A percentile compares a stretch with the other conserved stretches of the same genome.
phyloP scores from a whole-genome alignment of 2,329 filamentous ascomycete genomes.

The Hymenoscyphus scutula region DNA sequence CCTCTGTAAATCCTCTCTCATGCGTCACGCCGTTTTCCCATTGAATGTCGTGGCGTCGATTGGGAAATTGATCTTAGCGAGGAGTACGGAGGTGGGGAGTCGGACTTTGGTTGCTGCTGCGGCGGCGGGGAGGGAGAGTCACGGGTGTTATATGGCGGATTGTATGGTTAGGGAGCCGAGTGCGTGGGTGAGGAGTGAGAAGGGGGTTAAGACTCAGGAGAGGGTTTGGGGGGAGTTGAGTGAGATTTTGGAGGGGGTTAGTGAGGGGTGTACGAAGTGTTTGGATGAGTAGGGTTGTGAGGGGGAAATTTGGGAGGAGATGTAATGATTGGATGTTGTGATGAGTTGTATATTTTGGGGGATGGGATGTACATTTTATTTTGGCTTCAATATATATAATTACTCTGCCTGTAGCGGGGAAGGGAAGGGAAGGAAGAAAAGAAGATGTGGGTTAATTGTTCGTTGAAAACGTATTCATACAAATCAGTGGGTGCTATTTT shows the following conservation, averaged over 20 bases:
- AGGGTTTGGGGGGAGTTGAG: constrained; percentile 45
- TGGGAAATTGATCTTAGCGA: constrained; percentile 22
- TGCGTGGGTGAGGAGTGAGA: constrained; percentile 38
- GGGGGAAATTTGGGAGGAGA: no score
- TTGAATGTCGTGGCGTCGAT: neutral
- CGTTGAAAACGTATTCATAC: no score
- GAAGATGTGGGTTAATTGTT: no score
- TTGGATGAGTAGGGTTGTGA: neutral
- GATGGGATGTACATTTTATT: no score
- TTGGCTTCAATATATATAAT: no score
- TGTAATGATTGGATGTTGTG: no score
- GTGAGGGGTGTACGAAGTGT: constrained; percentile 39
- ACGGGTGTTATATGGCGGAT: constrained; percentile 36
- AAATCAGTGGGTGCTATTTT: no score
- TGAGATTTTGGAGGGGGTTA: constrained; percentile 42
- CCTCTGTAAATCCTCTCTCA: constrained; percentile 31
- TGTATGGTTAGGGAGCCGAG: constrained; percentile 33
- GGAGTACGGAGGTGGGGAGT: constrained; percentile 35
- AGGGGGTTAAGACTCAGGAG: constrained; percentile 39
- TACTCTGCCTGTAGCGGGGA: no score
- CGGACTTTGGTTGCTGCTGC: constrained; percentile 36
- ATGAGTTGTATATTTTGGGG: no score
- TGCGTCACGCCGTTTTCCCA: constrained; percentile 21
- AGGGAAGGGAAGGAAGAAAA: no score
- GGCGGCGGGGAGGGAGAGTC: constrained; percentile 31